Base-by-base conservation (phyloP, 257 asterid species). In the Nicotiana attenuata region DNA sequence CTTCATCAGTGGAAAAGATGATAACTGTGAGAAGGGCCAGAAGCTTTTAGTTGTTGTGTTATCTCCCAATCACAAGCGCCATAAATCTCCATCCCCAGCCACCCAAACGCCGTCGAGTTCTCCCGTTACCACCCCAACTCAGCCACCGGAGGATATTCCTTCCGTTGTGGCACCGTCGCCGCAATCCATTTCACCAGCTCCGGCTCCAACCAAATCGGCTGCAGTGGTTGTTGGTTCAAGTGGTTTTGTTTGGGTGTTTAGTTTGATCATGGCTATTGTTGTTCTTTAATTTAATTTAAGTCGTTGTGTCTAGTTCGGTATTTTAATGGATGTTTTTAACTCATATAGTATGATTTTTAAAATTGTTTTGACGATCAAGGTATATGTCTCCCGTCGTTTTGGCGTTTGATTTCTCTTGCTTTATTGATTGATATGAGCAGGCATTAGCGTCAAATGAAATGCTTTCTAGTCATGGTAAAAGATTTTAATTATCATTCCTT, bases 21-120 rank as follows among this genome's bases (percentile, higher is more conserved):
- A 88, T 4, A 78, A 63, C 45, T 93, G 98, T 52, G 86, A 83
- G n/a, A 85, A 76, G 19, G 98, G 96, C 17, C 94, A 93, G 81
- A 92, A 90, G 83, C 31, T 93, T 77, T 24, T 78, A 55, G 52
- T 87, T 76, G 85, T 90, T 31, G 97, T 93, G 13, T 28, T 93
- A 65, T 89, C 93, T 77, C 83, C 89, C 8, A 83, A 91, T 31
- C 75, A 33, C 76, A 45, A 15, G 5, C 65, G 35, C 31, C 81
- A 60, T 3, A 28, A 64, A 8, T 24, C 90, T 56, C 88, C 91
- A 13, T 16, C 84, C 55, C 84, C 77, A 1, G 61, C 80, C 9
- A 3, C 64, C 14, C 53, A 45, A 28, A 50, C 81, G 0, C 24
- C 81, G 3, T 66, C 81, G 3, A 10, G 64, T 7, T 80, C 81